Base-by-base conservation (phyloP, 2,329 filamentous ascomycete species). In the Ophiostoma himal-ulmi region DNA sequence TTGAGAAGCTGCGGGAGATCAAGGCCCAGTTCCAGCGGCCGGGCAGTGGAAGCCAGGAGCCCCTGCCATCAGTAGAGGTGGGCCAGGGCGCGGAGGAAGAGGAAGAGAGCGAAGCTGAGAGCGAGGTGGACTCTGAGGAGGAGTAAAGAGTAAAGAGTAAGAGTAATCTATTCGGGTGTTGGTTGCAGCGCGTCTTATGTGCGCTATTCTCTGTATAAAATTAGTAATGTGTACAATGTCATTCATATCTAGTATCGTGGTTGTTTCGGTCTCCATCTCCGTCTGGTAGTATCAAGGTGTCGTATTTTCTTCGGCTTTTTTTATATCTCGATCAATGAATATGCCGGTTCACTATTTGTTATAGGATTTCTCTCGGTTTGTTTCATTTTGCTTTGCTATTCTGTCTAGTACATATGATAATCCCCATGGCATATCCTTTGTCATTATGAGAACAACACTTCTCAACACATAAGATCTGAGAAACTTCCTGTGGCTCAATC, bases 1-100 rank as follows among this genome's bases (percentile, higher is more conserved):
- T 92, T 75, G 82, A 85, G 74, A 82, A 87, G 77, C 83, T 91
- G 34, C 84, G 86, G 74, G 84, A 86, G 76, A 84, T 88, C 73
- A 82, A 89, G 74, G 83, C 82, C n/a, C 79, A 83, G 70, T 83
- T 82, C 71, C 78, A 79, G 71, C 80, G 82, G 3, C 78, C 80
- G 74, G 78, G 82, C 72, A 81, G 83, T 76, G 79, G 83, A 73
- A 85, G 78, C 78, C 81, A 83, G 73, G 82, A 83, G 74, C 81
- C 81, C 30, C 75, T 79, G 67, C 77, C 80, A 20, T 79, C 78
- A 8, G 78, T 80, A 13, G 79, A 80, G 70, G 75, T 78, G 54
- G 75, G 76, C 74, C 72, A 76, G 76, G 74, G 76, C 78, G 71
- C 69, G 41, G 74, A 75, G 26, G 83, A 83, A 57, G 85, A 75